Conservation (phyloP, 179 eudicot genomes). For the Kewa caespitosa region DNA sequence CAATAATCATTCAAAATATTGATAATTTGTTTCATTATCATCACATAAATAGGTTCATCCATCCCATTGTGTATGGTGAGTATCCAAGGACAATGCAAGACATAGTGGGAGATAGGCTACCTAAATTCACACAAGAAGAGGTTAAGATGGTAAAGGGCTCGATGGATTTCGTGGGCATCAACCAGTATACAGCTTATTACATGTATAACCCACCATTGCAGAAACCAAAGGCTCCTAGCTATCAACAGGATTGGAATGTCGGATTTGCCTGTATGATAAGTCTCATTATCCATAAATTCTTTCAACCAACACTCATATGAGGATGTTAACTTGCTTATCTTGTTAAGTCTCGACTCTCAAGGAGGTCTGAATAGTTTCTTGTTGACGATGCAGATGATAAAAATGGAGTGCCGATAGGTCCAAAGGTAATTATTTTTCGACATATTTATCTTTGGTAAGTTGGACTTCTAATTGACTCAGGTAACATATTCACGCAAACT, state of each 20-base stretch:
- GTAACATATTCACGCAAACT: constrained; percentile 77
- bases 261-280: constrained; percentile 63
- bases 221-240: constrained; percentile 41
- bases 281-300: constrained; percentile 2
- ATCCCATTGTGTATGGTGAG: constrained; percentile 78
- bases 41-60: constrained; percentile 64
- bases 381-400: constrained; percentile 44
- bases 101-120: constrained; percentile 64
- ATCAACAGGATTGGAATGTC: constrained; percentile 73
- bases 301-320: background rate
- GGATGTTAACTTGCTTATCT: background rate
- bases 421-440: constrained; percentile 54
- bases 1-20: no score
- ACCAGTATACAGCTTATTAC: constrained; percentile 73
- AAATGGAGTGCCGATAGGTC: constrained; percentile 71
- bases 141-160: constrained; percentile 71
- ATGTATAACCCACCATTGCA: constrained; percentile 39
- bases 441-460: no score
- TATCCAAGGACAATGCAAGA: constrained; percentile 75
- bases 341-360: no score
- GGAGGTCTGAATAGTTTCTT: background rate
- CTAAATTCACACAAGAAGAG: constrained; percentile 69
- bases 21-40: no score
- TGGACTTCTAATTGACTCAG: no score
- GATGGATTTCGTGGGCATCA: constrained; percentile 68